phyloP scores from a whole-genome alignment of 176 grass and related monocot species.

The Cocos nucifera region DNA sequence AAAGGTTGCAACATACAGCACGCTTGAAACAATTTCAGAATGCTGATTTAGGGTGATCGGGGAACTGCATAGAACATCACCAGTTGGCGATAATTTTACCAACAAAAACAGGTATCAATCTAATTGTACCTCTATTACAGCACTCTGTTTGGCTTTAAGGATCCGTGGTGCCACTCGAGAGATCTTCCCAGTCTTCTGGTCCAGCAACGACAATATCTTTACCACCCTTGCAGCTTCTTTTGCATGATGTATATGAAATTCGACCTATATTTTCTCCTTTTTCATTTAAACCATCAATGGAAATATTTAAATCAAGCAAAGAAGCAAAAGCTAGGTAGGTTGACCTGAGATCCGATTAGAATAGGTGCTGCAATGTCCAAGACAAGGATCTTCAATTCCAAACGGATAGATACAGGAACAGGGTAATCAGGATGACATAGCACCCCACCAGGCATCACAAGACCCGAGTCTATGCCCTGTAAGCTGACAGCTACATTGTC shows the following conservation, averaged over 20 bases:
- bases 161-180: slow-evolving; percentile 67
- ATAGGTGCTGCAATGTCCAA: slow-evolving; percentile 64
- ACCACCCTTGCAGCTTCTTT: slow-evolving; percentile 64
- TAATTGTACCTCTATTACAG: slow-evolving; percentile 59
- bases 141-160: slow-evolving; percentile 86
- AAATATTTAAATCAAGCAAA: too few relatives aligned
- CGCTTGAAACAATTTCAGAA: too few relatives aligned
- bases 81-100: too few relatives aligned
- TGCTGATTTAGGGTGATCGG: too few relatives aligned
- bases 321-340: background rate
- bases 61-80: too few relatives aligned
- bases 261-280: slow-evolving; percentile 36
- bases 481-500: slow-evolving; percentile 67
- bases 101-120: too few relatives aligned
- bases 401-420: slow-evolving; percentile 32
- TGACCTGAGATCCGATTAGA: slow-evolving; percentile 74
- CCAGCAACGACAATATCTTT: slow-evolving; percentile 71
- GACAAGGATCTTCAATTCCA: slow-evolving; percentile 78
- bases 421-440: slow-evolving; percentile 79
- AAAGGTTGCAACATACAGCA: too few relatives aligned
- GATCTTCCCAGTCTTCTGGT: slow-evolving; percentile 67
- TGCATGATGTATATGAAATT: slow-evolving; percentile 98
- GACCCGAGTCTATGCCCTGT: slow-evolving; percentile 45
- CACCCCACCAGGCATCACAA: slow-evolving; percentile 64
- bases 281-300: too few relatives aligned